Percentiles rank a stretch among this genome's conserved stretches.
Conservation (phyloP, 2,329 filamentous ascomycete genomes). For the Aureobasidium sp. region DNA sequence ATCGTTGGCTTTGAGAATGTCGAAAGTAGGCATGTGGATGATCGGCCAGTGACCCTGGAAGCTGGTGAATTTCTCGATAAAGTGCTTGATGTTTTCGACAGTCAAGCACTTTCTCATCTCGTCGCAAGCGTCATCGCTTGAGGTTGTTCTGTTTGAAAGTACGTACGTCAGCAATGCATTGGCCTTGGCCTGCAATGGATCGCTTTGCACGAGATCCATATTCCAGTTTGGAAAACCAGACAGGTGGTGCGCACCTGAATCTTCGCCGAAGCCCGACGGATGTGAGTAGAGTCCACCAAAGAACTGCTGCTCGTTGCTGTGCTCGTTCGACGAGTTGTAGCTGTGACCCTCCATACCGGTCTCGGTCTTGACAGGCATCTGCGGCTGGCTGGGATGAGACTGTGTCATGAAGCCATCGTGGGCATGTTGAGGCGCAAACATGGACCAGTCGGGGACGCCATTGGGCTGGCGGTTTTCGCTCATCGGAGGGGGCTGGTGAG, state of each 20-base stretch:
- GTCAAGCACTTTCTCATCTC: slow-evolving; percentile 47
- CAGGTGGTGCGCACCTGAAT: slow-evolving; percentile 26
- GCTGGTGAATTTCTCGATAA: slow-evolving; percentile 63
- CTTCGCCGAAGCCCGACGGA: slow-evolving; percentile 28
- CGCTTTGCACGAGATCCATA: slow-evolving; percentile 27
- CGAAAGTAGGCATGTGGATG: slow-evolving; percentile 65
- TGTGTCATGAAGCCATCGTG: slow-evolving; percentile 38
- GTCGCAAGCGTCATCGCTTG: slow-evolving; percentile 18
- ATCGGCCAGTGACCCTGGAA: slow-evolving; percentile 69
- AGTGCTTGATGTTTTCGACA: slow-evolving; percentile 62
- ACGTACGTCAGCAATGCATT: slow-evolving; percentile 40
- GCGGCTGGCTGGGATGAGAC: slow-evolving; percentile 26
- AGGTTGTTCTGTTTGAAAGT: slow-evolving; percentile 17
- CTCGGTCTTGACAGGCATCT: slow-evolving; percentile 38
- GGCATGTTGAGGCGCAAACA: slow-evolving; percentile 36
- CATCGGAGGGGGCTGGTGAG: slow-evolving; percentile 13
- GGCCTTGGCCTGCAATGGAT: slow-evolving; percentile 41
- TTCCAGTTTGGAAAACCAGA: slow-evolving; percentile 36
- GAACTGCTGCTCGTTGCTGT: slow-evolving; percentile 39
- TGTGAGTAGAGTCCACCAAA: slow-evolving; percentile 44
- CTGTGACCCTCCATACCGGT: slow-evolving; percentile 35
- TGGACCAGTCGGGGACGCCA: slow-evolving; percentile 38
- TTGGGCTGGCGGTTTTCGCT: slow-evolving; percentile 13
- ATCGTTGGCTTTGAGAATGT: slow-evolving; percentile 57
- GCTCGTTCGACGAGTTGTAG: slow-evolving; percentile 34